Conservation (phyloP, 345 rosid genomes). For the Leavenworthia alabamica region DNA sequence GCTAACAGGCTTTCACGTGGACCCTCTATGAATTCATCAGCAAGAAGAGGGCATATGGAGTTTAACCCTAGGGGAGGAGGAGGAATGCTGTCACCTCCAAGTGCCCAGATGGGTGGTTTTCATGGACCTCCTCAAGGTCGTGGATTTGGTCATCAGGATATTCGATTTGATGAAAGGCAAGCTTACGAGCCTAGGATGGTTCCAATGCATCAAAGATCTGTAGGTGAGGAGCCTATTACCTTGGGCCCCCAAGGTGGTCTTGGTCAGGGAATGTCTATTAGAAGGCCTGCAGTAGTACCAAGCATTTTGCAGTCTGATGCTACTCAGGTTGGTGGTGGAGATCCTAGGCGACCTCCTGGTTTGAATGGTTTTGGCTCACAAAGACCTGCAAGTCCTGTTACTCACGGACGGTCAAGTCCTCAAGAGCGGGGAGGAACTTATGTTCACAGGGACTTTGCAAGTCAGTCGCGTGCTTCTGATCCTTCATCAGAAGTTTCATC, state of each 20-base stretch:
- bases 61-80: conserved; percentile 65
- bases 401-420: conserved; percentile 38
- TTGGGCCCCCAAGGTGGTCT: conserved; percentile 99
- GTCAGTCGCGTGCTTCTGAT: conserved; percentile 43
- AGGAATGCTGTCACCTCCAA: conserved; percentile 56
- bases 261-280: conserved; percentile 78
- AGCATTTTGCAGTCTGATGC: conserved; percentile 39
- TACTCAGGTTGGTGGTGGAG: conserved; percentile 41
- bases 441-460: conserved; percentile 46
- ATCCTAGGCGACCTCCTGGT: conserved; percentile 49
- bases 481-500: conserved; percentile 45
- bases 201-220: conserved; percentile 66
- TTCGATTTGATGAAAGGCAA: conserved; percentile 66
- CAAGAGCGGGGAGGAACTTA: conserved; percentile 47
- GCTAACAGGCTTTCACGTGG: conserved; percentile 64
- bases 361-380: conserved; percentile 58
- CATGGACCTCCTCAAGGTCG: conserved; percentile 68
- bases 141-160: conserved; percentile 64
- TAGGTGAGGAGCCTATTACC: conserved; percentile 69
- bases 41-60: conserved; percentile 67
- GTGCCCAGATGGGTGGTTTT: conserved; percentile 59
- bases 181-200: conserved; percentile 60
- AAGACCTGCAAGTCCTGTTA: conserved; percentile 41
- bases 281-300: conserved; percentile 45
- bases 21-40: conserved; percentile 47